Evolutionary conservation across 1,284 basidiomycete species (phyloP), one percentile per base, ranked within the genome.

Genomic region (Heterobasidion annosum): DNA sequence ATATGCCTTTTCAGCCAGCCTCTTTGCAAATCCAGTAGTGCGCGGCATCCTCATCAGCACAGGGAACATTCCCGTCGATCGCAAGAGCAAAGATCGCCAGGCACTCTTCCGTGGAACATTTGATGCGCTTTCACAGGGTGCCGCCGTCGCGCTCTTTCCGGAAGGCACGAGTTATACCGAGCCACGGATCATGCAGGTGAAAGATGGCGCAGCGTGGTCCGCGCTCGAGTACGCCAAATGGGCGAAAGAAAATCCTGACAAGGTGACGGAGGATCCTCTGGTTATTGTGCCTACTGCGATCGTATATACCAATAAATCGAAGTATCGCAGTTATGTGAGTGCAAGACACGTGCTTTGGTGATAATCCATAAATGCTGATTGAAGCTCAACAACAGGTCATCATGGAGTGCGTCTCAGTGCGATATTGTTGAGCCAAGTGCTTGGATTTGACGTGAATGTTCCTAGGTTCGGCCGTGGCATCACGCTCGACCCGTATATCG

Each of bases 121-220:
- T 63, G 87, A 94, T 61, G 88, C 89, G 1, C 78, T 98, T 49
- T 78, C 85, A 10, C 73, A 75, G 15, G 90, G 87, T 19, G 81
- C 88, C 57, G 88, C 84, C 18, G 91, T 98, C 53, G 95, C 92
- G 6, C 76, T 98, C 44, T 98, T 98, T 67, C 96, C 96, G 1
- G 95, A 98, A 69, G 95, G 94, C 40, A 89, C 87, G 32, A 88
- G 85, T 62, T 90, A 90, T 65, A 97, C 94, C 0, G 91, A 95
- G 64, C 93, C 94, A 3, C 81, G 83, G 55, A 88, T 98, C 64
- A 89, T 95, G 78, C 88, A 92, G 58, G 81, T 98, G 64, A 98
- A 98, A 68, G 93, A 98, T 63, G 95, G 95, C 25, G 90, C 91
- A n/a, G 84, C 92, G 8, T 98, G 94, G 94, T 88, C 93, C 35